Evolutionary conservation across 495 filamentous ascomycete species (phyloP).

Genomic region (Chaetomidium leptoderma): DNA sequence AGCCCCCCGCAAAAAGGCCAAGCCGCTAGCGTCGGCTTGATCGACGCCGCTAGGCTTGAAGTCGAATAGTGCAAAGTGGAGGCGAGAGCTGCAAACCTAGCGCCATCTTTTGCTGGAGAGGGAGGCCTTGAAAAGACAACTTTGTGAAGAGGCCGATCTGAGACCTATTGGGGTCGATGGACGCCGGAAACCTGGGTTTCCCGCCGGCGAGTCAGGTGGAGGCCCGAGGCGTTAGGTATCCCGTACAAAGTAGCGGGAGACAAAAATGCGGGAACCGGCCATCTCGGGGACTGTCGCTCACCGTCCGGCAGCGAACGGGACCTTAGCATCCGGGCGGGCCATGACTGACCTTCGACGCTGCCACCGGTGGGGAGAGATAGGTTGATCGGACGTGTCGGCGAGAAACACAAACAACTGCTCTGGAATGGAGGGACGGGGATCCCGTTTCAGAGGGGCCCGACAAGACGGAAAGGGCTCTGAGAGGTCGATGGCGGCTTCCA

Average conservation of each 20-base stretch:
- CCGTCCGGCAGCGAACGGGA: constrained; percentile 4
- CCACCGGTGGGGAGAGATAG: no score
- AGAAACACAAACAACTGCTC: neutral
- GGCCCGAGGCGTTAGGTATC: no score
- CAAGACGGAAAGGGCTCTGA: neutral
- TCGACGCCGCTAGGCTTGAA: constrained; percentile 7
- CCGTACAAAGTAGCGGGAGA: neutral
- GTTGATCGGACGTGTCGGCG: no score
- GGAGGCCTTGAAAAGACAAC: no score
- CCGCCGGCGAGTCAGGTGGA: no score
- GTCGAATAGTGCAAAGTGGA: neutral
- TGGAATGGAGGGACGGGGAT: neutral
- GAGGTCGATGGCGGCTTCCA: neutral
- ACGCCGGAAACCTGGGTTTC: no score
- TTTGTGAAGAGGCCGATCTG: no score
- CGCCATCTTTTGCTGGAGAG: no score
- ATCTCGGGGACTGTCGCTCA: constrained; percentile 7
- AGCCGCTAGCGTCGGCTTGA: constrained; percentile 1
- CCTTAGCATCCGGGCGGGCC: neutral
- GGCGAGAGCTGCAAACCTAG: neutral
- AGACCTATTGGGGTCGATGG: no score
- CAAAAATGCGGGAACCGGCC: neutral
- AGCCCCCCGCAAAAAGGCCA: neutral
- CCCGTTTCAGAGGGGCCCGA: neutral
- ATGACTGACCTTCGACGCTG: no score